These are phyloP conservation scores for Helotiales sp. DNA, from an alignment of 2,329 filamentous ascomycete species.

Conservation along the genomic window DNA sequence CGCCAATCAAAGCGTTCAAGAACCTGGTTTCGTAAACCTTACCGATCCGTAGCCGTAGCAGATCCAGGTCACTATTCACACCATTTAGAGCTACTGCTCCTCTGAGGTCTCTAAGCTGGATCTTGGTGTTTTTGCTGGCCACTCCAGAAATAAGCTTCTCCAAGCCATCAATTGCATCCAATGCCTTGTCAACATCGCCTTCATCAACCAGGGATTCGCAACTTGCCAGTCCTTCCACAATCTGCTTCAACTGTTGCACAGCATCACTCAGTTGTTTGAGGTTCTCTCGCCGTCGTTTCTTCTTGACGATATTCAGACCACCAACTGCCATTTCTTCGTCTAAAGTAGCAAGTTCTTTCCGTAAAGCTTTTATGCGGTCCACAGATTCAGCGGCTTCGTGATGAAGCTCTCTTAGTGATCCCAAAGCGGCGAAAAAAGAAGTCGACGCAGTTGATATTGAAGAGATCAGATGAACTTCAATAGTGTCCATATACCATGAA, in stretches of 20 bases:
- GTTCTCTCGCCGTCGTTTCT: slow-evolving; percentile 83
- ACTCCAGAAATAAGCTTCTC: slow-evolving; percentile 83
- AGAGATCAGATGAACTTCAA: slow-evolving; percentile 94
- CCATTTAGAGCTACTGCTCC: slow-evolving; percentile 80
- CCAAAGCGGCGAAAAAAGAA: slow-evolving; percentile 93
- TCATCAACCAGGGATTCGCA: slow-evolving; percentile 84
- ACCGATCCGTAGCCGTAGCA: slow-evolving; percentile 80
- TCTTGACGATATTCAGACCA: slow-evolving; percentile 83
- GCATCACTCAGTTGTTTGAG: slow-evolving; percentile 80
- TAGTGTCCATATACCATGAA: slow-evolving; percentile 99
- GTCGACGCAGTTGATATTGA: slow-evolving; percentile 95
- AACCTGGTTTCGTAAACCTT: slow-evolving; percentile 86
- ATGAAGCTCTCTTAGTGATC: slow-evolving; percentile 88
- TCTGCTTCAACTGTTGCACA: slow-evolving; percentile 78
- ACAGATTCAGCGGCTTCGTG: slow-evolving; percentile 92
- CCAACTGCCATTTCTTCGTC: slow-evolving; percentile 87
- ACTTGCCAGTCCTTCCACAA: slow-evolving; percentile 62
- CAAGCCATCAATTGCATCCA: slow-evolving; percentile 76
- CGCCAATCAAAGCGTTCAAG: slow-evolving; percentile 74
- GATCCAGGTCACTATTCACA: slow-evolving; percentile 75
- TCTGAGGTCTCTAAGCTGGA: slow-evolving; percentile 68
- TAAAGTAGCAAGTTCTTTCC: slow-evolving; percentile 78
- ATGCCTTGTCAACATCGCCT: slow-evolving; percentile 81
- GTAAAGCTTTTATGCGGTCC: slow-evolving; percentile 77
- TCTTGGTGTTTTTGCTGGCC: slow-evolving; percentile 44